A percentile compares a stretch with the other conserved stretches of the same genome.
Evolutionary conservation across 2,329 filamentous ascomycete species (phyloP).

Genomic region (Tympanopsis confertula): DNA sequence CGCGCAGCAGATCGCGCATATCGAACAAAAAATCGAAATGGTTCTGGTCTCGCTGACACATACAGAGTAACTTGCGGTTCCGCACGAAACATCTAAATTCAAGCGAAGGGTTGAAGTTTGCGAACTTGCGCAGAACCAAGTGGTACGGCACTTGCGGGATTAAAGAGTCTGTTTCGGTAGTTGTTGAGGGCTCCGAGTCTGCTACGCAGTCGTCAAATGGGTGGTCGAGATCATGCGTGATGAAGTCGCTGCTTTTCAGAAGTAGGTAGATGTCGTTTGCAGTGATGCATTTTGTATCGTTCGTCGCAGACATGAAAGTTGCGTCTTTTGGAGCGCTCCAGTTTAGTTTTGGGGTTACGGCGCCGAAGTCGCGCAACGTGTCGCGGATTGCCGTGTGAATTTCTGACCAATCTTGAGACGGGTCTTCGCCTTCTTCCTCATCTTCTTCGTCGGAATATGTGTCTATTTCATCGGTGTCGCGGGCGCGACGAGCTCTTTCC

Average conservation of each 20-base stretch:
- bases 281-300: conserved; percentile 51
- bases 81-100: conserved; percentile 68
- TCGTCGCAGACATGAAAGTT: conserved; percentile 51
- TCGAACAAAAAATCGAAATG: conserved; percentile 52
- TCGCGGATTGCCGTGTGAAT: conserved; percentile 43
- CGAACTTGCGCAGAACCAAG: conserved; percentile 56
- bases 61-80: conserved; percentile 44
- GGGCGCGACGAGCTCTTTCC: conserved; percentile 4
- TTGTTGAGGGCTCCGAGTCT: conserved; percentile 9
- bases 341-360: conserved; percentile 55
- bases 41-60: conserved; percentile 60
- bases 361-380: conserved; percentile 47
- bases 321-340: conserved; percentile 63
- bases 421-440: not conserved
- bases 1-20: conserved; percentile 39
- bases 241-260: conserved; percentile 56
- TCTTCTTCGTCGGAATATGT: conserved; percentile 4
- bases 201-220: conserved; percentile 49
- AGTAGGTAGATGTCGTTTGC: conserved; percentile 57
- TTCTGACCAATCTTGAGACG: conserved; percentile 15
- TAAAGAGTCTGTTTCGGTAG: conserved; percentile 2
- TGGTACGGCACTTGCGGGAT: conserved; percentile 14
- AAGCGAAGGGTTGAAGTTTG: conserved; percentile 57
- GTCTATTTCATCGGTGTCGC: conserved; percentile 7
- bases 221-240: conserved; percentile 57